Percentiles rank a stretch among this genome's conserved stretches.
These are phyloP conservation scores for Neckera pumila DNA, from an alignment of 225 moss, liverwort and hornwort species.

Conservation along the genomic window DNA sequence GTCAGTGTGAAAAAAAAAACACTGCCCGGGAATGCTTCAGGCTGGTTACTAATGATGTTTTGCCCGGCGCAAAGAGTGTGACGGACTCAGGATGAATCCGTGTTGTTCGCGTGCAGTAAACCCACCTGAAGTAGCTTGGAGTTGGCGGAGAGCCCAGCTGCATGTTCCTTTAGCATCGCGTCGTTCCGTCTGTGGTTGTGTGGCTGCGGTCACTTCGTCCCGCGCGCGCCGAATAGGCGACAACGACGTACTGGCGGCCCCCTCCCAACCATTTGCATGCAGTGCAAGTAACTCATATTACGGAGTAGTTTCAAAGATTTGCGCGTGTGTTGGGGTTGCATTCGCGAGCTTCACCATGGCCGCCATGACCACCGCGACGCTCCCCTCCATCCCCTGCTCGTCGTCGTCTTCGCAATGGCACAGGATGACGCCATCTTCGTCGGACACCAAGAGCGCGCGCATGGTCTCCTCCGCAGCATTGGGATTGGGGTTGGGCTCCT, in stretches of 20 bases:
- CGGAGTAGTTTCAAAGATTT: neutral
- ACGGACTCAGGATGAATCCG: neutral
- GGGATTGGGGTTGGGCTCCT: constrained; percentile 15
- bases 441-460: neutral
- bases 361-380: constrained; percentile 9
- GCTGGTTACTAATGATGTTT: too few species aligned
- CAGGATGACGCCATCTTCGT: neutral
- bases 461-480: neutral
- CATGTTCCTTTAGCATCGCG: neutral
- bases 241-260: neutral
- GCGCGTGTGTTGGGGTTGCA: neutral
- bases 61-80: too few species aligned
- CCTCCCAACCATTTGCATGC: neutral
- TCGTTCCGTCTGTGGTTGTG: neutral
- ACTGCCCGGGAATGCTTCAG: too few species aligned
- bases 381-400: neutral
- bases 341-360: constrained; percentile 2
- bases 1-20: too few species aligned
- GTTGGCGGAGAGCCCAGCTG: neutral
- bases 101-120: neutral
- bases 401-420: neutral
- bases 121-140: neutral
- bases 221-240: neutral
- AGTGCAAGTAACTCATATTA: too few species aligned
- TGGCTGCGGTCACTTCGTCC: neutral